These are phyloP conservation scores for Tuber indicum DNA, from an alignment of 495 filamentous ascomycete genomes.

Conservation along the genomic window DNA sequence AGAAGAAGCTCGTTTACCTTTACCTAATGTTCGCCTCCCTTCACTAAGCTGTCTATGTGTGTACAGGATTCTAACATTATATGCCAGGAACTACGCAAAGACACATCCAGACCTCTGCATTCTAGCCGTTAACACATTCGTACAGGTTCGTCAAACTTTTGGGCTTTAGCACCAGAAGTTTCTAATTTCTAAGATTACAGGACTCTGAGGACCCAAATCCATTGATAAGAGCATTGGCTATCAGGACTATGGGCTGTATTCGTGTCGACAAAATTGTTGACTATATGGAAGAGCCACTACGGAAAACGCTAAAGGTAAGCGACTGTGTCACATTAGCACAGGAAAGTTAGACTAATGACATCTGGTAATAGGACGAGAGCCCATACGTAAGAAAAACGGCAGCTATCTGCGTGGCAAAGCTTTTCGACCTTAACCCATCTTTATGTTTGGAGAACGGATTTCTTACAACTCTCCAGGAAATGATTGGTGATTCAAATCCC, in stretches of 20 bases:
- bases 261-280: constrained; percentile 99
- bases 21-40: constrained; percentile 75
- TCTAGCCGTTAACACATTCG: constrained; percentile 97
- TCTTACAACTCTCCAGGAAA: constrained; percentile 86
- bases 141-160: constrained; percentile 50
- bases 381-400: constrained; percentile 98
- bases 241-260: constrained; percentile 99
- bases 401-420: constrained; percentile 94
- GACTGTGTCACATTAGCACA: constrained; percentile 84
- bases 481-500: constrained; percentile 95
- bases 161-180: neutral
- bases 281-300: constrained; percentile 97
- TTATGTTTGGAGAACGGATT: constrained; percentile 97
- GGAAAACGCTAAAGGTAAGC: constrained; percentile 90
- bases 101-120: constrained; percentile 98
- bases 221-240: constrained; percentile 85
- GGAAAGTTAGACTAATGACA: constrained; percentile 58
- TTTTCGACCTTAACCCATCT: constrained; percentile 86
- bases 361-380: constrained; percentile 72
- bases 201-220: constrained; percentile 99
- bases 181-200: constrained; percentile 26
- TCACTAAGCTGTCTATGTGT: neutral
- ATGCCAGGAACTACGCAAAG: constrained; percentile 93
- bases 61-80: constrained; percentile 7
- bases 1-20: constrained; percentile 99